Base-by-base conservation (phyloP, 805 yeast genomes). In the Schwanniomyces pseudopolymorphus region DNA sequence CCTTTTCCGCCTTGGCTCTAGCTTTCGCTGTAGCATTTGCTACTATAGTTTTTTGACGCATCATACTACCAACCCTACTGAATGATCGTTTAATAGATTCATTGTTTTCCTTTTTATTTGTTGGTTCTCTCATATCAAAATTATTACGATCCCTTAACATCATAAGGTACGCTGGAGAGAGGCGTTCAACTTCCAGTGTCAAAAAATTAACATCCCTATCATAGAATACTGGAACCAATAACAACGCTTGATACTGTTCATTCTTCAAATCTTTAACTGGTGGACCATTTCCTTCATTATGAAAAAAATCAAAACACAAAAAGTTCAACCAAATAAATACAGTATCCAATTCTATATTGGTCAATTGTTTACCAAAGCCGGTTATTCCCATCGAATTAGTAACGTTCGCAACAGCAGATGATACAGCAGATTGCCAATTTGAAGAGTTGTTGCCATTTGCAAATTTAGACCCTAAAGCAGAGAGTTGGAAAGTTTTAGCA, bases 241-340 rank as follows among this genome's bases (percentile, higher is more conserved):
- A 64, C 20, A 88, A 62, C 35, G 81, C 77, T 60, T 86, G 88
- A 59, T 85, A 89, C 28, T 78, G 76, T 25, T 75, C 78, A 47
- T 80, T 79, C 50, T 83, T 83, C 55, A 89, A 66, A 6, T 78
- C 79, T 49, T 78, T 81, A 25, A 87, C 54, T 1, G 89, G 78
- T 0, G 94, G 94, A 0, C 96, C 96, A 27, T 84, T 84, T 0
- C 96, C 96, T 39, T 79, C 83, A 56, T 87, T 83, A 61, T 89
- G 81, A 67, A 89, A 89, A 59, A 88, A 89, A 48, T 83, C 91
- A 40, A 78, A 61, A 44, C 89, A 78, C n/a, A 86, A 63, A 5
- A 77, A 70, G 40, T 78, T 69, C 19, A 89, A 61, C 96, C 96
- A 89, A 0, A 79, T 71, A 50, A 84, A 83, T 0, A 87, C 79